Evolutionary conservation across 1,284 basidiomycete genomes (phyloP).

Genomic region (Puccinia triticina): DNA sequence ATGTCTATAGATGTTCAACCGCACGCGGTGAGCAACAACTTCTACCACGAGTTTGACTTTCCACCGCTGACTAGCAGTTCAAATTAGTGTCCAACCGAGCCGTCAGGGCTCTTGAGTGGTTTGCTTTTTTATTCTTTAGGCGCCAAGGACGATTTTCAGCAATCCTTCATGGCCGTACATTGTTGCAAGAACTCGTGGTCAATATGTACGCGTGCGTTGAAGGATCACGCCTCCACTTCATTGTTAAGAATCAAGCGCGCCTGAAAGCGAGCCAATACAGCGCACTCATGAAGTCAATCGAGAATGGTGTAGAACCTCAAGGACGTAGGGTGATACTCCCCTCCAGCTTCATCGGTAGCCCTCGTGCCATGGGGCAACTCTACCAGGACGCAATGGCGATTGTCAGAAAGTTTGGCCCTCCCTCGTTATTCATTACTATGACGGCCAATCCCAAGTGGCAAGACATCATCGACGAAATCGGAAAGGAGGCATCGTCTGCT

Average conservation of each 20-base stretch:
- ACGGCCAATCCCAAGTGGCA: no score
- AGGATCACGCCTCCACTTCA: neutral
- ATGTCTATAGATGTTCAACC: neutral
- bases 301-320: no score
- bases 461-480: no score
- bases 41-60: no score
- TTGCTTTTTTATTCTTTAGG: neutral
- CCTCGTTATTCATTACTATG: neutral
- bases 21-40: neutral
- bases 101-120: neutral
- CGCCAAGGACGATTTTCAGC: neutral
- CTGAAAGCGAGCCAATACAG: neutral
- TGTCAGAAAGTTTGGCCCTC: neutral
- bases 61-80: neutral
- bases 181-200: constrained; percentile 7
- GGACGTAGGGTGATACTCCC: no score
- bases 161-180: neutral
- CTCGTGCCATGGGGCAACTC: no score
- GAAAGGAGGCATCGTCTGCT: neutral
- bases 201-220: constrained; percentile 12
- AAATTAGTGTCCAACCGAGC: neutral
- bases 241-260: neutral
- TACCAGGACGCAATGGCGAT: no score
- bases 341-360: no score
- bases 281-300: neutral